phyloP scores from a whole-genome alignment of 2,329 filamentous ascomycete genomes.

The Ilyonectria sp. region DNA sequence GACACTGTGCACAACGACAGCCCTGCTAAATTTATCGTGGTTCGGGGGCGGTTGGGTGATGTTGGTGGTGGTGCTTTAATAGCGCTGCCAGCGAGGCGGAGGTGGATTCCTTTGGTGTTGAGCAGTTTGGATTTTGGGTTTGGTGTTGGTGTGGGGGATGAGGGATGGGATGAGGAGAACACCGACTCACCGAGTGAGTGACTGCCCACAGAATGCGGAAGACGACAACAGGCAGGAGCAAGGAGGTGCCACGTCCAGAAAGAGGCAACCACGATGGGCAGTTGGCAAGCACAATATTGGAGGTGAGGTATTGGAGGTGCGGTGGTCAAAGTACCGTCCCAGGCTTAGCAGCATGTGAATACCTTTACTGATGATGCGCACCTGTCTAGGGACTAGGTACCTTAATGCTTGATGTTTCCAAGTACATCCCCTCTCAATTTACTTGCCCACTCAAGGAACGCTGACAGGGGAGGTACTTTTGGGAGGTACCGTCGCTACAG shows the following conservation, averaged over 20 bases:
- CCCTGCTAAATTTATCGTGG: conserved; percentile 45
- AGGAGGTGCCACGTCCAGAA: not conserved
- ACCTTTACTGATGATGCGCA: not conserved
- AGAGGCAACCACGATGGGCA: not conserved
- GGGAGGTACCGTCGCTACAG: not conserved
- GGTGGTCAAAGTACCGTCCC: not conserved
- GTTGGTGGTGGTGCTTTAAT: conserved; percentile 5
- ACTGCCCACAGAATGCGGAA: not conserved
- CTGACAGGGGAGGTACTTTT: not conserved
- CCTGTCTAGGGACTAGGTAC: not conserved
- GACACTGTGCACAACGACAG: conserved; percentile 1
- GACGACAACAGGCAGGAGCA: not conserved
- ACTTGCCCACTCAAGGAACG: not conserved
- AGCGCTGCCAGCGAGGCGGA: not conserved
- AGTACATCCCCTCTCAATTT: conserved; percentile 12
- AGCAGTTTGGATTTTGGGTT: not conserved
- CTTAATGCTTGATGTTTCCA: conserved; percentile 6
- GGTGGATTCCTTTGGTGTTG: not conserved
- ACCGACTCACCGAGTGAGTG: too few relatives aligned
- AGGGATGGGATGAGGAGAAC: too few relatives aligned
- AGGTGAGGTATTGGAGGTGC: not conserved
- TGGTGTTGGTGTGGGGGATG: not conserved
- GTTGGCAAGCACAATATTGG: not conserved
- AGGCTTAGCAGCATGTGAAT: not conserved
- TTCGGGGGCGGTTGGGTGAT: conserved; percentile 26